Percentiles rank a stretch among this genome's conserved stretches.
Conservation (phyloP, 1,284 basidiomycete species). For the Cryptococcus sp. region DNA sequence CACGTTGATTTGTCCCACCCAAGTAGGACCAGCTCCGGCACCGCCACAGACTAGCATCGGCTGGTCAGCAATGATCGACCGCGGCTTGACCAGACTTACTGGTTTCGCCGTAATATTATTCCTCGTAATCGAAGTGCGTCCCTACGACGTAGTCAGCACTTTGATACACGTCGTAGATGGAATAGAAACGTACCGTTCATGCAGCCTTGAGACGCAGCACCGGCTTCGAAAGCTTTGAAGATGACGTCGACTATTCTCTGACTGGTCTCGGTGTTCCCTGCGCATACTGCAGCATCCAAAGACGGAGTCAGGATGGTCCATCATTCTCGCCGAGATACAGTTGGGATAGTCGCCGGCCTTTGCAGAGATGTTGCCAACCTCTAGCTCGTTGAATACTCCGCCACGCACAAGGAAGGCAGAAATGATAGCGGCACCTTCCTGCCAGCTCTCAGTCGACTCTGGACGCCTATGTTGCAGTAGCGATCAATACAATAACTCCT, state of each 20-base stretch:
- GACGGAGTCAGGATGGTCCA: constrained; percentile 73
- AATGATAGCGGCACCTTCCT: constrained; percentile 55
- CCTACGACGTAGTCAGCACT: not conserved
- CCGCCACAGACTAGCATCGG: constrained; percentile 64
- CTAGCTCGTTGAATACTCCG: constrained; percentile 56
- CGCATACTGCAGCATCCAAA: constrained; percentile 84
- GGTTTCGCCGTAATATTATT: constrained; percentile 17
- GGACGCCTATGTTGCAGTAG: constrained; percentile 49
- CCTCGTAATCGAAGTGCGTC: constrained; percentile 15
- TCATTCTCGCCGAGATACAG: constrained; percentile 9
- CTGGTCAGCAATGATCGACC: no score
- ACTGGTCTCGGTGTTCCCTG: constrained; percentile 88
- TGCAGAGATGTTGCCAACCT: constrained; percentile 76
- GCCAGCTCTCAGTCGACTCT: constrained; percentile 52
- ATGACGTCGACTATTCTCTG: constrained; percentile 96
- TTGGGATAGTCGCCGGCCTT: constrained; percentile 50
- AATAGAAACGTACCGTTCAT: constrained; percentile 8
- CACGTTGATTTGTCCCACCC: constrained; percentile 67
- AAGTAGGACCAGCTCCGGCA: constrained; percentile 83
- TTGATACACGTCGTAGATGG: no score
- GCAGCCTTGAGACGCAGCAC: constrained; percentile 84
- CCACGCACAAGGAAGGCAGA: constrained; percentile 59
- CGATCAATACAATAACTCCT: constrained; percentile 38
- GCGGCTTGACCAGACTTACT: constrained; percentile 5
- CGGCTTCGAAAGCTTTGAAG: constrained; percentile 87